These are phyloP conservation scores for Curvularia eragrostidis DNA, from an alignment of 2,329 filamentous ascomycete species.

Conservation along the genomic window DNA sequence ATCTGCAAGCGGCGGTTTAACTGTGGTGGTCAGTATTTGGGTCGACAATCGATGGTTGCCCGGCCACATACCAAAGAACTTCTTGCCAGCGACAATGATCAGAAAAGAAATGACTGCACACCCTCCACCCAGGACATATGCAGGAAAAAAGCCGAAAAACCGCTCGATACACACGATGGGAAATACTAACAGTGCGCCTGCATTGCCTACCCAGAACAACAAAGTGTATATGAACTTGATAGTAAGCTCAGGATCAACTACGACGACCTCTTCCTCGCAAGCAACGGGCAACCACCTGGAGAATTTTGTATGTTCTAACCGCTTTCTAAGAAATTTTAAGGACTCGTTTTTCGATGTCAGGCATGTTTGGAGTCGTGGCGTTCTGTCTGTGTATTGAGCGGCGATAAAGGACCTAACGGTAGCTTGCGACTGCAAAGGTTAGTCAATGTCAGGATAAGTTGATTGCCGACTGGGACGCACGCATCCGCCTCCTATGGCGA, in stretches of 20 bases:
- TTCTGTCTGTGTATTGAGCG: slow-evolving; percentile 43
- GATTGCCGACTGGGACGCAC: slow-evolving; percentile 2
- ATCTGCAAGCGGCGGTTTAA: slow-evolving; percentile 26
- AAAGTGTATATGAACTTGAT: slow-evolving; percentile 51
- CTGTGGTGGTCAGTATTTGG: slow-evolving; percentile 5
- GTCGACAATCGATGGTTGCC: background rate
- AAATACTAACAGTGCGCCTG: slow-evolving; percentile 70
- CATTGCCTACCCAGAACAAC: slow-evolving; percentile 59
- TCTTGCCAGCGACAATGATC: slow-evolving; percentile 54
- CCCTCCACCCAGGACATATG: slow-evolving; percentile 66
- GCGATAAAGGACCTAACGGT: slow-evolving; percentile 48
- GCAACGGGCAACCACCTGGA: background rate
- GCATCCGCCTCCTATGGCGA: slow-evolving; percentile 51
- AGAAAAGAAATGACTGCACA: slow-evolving; percentile 69
- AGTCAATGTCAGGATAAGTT: background rate
- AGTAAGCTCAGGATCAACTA: slow-evolving; percentile 45
- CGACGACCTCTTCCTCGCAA: slow-evolving; percentile 43
- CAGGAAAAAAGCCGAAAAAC: slow-evolving; percentile 70
- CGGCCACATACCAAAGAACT: slow-evolving; percentile 5
- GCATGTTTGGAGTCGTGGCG: slow-evolving; percentile 25
- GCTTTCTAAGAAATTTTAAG: background rate
- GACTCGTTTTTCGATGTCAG: background rate
- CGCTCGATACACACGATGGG: slow-evolving; percentile 73
- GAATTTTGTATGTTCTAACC: background rate
- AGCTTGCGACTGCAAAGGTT: slow-evolving; percentile 32